Evolutionary conservation across 2,329 filamentous ascomycete species (phyloP).

Genomic region (Botrytis tulipae): DNA sequence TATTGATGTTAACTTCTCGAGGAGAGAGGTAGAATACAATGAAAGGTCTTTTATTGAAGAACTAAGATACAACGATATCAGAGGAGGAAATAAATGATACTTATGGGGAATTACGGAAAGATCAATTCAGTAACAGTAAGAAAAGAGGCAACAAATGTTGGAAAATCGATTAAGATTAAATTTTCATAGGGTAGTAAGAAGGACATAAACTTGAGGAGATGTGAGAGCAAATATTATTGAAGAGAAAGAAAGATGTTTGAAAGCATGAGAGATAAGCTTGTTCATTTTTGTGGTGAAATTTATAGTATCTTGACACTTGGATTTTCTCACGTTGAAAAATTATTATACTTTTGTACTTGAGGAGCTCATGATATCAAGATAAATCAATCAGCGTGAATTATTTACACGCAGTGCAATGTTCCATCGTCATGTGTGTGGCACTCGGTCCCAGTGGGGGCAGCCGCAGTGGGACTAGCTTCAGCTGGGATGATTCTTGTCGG

Average conservation of each 20-base stretch:
- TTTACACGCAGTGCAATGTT: neutral
- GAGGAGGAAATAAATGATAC: no score
- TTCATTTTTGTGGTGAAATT: neutral
- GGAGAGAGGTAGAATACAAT: no score
- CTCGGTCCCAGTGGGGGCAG: neutral
- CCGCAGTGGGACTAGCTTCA: neutral
- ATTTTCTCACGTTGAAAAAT: neutral
- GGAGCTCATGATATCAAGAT: neutral
- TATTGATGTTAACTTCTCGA: no score
- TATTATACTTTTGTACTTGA: neutral
- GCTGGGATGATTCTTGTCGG: neutral
- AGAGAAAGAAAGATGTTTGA: neutral
- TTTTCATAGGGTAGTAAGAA: neutral
- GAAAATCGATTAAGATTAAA: neutral
- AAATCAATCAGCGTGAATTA: neutral
- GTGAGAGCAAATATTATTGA: neutral
- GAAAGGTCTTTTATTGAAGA: no score
- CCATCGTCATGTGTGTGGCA: conserved; percentile 3
- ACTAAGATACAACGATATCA: no score
- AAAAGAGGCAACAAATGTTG: neutral
- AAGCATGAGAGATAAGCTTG: neutral
- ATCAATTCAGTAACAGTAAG: no score
- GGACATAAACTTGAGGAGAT: neutral
- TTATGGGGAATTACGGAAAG: no score
- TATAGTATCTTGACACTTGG: neutral